phyloP scores from a whole-genome alignment of 768 basidiomycete species.

The Xerocomellus chrysenteron region DNA sequence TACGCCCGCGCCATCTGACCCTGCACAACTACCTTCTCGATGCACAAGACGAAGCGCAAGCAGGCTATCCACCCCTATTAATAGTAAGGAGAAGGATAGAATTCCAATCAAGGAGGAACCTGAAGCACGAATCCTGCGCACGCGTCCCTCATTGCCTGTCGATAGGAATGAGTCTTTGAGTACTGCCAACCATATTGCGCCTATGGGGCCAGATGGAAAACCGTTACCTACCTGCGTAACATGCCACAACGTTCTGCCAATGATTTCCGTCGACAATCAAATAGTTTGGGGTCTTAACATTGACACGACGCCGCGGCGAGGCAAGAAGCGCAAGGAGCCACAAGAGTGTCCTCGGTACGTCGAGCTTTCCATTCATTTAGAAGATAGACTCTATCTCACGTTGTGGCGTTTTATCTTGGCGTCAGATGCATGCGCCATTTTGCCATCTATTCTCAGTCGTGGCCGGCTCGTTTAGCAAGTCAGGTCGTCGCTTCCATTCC shows the following conservation, averaged over 20 bases:
- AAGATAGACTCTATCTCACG: slow-evolving; percentile 10
- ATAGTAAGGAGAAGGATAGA: slow-evolving; percentile 40
- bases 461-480: slow-evolving; percentile 62
- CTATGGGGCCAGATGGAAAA: slow-evolving; percentile 63
- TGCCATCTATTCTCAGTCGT: slow-evolving; percentile 69
- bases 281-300: slow-evolving; percentile 70
- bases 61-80: slow-evolving; percentile 31
- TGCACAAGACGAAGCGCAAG: slow-evolving; percentile 31
- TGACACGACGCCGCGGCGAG: slow-evolving; percentile 43
- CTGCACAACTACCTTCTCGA: slow-evolving; percentile 27
- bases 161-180: slow-evolving; percentile 38
- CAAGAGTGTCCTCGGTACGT: slow-evolving; percentile 74
- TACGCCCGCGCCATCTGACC: slow-evolving; percentile 31
- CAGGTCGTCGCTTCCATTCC: slow-evolving; percentile 46
- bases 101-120: slow-evolving; percentile 45
- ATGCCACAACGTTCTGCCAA: slow-evolving; percentile 67
- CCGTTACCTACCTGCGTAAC: slow-evolving; percentile 69
- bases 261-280: slow-evolving; percentile 72
- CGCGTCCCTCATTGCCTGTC: slow-evolving; percentile 41
- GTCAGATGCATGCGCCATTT: slow-evolving; percentile 75
- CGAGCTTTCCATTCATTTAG: slow-evolving; percentile 25
- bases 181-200: slow-evolving; percentile 43
- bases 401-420: slow-evolving; percentile 13
- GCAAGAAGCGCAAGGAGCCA: slow-evolving; percentile 58
- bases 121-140: slow-evolving; percentile 51